phyloP scores from a whole-genome alignment of 345 rosid species.

The Nasturtium officinale region DNA sequence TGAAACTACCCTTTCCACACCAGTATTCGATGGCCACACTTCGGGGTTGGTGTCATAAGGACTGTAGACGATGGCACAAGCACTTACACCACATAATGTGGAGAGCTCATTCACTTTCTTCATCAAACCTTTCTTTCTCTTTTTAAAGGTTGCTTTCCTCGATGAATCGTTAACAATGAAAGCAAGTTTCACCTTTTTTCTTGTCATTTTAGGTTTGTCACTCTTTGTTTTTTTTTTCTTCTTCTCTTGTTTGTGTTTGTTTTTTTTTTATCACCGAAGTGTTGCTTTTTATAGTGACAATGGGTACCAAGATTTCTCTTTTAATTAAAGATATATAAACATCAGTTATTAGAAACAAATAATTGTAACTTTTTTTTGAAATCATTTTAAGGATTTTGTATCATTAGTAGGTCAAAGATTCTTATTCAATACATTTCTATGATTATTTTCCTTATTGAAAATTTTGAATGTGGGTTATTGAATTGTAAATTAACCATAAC shows the following conservation, averaged over 20 bases:
- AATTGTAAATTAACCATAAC: neutral
- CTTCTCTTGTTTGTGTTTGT: neutral
- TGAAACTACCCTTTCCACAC: slow-evolving; percentile 38
- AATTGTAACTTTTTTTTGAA: neutral
- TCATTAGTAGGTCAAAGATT: neutral
- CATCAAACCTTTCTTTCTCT: slow-evolving; percentile 42
- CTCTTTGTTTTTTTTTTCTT: neutral
- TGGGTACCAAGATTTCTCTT: neutral
- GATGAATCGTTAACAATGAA: slow-evolving; percentile 38
- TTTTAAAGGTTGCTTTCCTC: slow-evolving; percentile 38
- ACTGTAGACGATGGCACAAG: slow-evolving; percentile 38
- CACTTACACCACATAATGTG: slow-evolving; percentile 35
- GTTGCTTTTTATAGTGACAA: neutral
- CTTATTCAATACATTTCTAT: neutral
- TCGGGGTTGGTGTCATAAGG: slow-evolving; percentile 38
- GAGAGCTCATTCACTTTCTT: slow-evolving; percentile 41
- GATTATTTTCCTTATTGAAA: neutral
- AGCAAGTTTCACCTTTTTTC: slow-evolving; percentile 44
- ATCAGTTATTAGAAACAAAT: neutral
- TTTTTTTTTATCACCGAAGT: neutral
- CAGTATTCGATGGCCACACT: slow-evolving; percentile 38
- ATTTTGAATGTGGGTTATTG: neutral
- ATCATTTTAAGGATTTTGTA: neutral
- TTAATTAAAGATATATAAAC: neutral
- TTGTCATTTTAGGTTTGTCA: slow-evolving; percentile 9